Evolutionary conservation across 2,329 filamentous ascomycete genomes (phyloP).

Genomic region (Penicillium sp.): DNA sequence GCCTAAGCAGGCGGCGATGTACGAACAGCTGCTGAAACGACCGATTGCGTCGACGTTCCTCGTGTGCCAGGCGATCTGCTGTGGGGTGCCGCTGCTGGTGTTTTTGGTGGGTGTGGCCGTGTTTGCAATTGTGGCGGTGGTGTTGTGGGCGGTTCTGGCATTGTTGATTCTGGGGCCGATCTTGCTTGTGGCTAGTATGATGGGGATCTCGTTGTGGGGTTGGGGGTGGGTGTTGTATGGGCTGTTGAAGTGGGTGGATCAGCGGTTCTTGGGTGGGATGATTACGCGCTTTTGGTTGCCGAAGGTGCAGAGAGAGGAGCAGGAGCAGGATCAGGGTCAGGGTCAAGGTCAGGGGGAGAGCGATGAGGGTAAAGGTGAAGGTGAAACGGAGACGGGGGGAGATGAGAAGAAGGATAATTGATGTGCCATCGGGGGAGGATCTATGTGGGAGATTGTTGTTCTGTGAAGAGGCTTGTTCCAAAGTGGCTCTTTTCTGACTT

Average conservation of each 20-base stretch:
- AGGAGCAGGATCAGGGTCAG: neutral
- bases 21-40: conserved; percentile 30
- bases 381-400: neutral
- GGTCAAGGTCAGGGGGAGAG: neutral
- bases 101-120: conserved; percentile 36
- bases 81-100: conserved; percentile 36
- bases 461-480: neutral
- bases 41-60: conserved; percentile 37
- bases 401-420: conserved; percentile 13
- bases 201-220: conserved; percentile 33
- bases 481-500: neutral
- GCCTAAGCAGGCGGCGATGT: conserved; percentile 30
- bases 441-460: neutral
- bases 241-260: conserved; percentile 29
- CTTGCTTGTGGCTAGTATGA: conserved; percentile 31
- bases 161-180: conserved; percentile 35
- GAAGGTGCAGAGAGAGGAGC: conserved; percentile 1
- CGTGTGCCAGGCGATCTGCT: conserved; percentile 36
- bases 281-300: conserved; percentile 28
- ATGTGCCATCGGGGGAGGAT: neutral
- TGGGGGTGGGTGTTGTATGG: conserved; percentile 34
- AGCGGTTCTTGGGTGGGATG: conserved; percentile 27
- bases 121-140: conserved; percentile 33
- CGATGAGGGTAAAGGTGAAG: neutral
- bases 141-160: conserved; percentile 35